Evolutionary conservation across 2,329 filamentous ascomycete species (phyloP), one percentile per base, ranked within the genome.

Genomic region (Paecilomyces sp.): DNA sequence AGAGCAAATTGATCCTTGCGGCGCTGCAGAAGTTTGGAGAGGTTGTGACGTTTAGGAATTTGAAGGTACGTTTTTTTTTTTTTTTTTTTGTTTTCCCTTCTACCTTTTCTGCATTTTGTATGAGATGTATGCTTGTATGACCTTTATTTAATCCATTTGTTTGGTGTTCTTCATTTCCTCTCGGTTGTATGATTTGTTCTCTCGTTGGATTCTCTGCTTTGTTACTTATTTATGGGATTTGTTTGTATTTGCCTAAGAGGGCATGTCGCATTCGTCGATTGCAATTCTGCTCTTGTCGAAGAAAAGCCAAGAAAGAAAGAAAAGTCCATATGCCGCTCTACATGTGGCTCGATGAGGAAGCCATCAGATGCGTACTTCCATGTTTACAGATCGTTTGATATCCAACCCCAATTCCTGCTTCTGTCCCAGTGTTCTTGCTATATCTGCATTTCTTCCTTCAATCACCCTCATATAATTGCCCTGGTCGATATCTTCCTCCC

Each of bases 1-100:
- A 77, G 59, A 74, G 71, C 61, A 69, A 67, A 60, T 65, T 67
- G 18, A 63, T 77, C 28, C 68, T 77, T 22, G 63, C 67, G 50
- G 70, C 72, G 6, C 65, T 77, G 18, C 74, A 77, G 61, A 72
- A 74, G 65, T 77, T 74, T 64, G 75, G 75, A 22, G 74, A 77
- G 63, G 74, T 77, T 7, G 64, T 68, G 9, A 71, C 70, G 25
- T 77, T 76, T 62, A 66, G 70, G 33, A 75, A 74, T 58, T 59
- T 73, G 13, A 72, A 70, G 64, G 74, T 77, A 64, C 24, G 56
- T 52, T 15, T 1, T 22, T 22, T 22, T 22, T 22, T 22, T 55
- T 52, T 15, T 1, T 22, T 22, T 22, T 22, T 22, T 22, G 22
- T 22, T 22, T 22, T 22, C 22, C 22, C 22, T 22, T 22, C 22